These are phyloP conservation scores for Teratosphaeria nubilosa DNA, from an alignment of 2,329 filamentous ascomycete genomes.

Conservation along the genomic window DNA sequence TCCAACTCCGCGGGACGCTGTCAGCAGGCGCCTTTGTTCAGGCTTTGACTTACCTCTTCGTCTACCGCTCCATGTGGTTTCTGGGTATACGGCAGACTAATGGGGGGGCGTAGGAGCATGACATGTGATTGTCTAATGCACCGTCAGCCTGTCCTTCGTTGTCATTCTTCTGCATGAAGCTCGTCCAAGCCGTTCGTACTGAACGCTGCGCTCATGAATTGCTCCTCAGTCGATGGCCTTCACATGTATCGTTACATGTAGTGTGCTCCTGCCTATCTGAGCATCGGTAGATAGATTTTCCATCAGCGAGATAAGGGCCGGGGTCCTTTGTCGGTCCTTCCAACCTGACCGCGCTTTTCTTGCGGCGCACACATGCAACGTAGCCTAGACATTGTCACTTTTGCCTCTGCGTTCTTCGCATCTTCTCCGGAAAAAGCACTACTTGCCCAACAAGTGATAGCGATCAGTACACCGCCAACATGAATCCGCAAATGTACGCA, in stretches of 20 bases:
- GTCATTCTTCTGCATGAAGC: not conserved
- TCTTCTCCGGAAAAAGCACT: not conserved
- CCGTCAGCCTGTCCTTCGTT: not conserved
- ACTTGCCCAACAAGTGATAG: not conserved
- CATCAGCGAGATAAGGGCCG: not conserved
- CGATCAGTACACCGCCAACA: not conserved
- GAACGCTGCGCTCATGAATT: no score
- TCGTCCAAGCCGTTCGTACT: no score
- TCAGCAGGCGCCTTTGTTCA: no score
- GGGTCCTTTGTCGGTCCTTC: not conserved
- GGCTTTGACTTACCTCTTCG: no score
- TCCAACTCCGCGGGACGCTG: not conserved
- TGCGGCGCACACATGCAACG: not conserved
- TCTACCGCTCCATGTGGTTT: no score
- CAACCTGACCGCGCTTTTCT: not conserved
- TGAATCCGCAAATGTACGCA: conserved; percentile 1
- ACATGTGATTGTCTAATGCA: not conserved
- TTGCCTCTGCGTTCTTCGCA: no score
- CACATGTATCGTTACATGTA: no score
- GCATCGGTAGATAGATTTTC: not conserved
- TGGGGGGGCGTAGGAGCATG: not conserved
- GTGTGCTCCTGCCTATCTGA: not conserved
- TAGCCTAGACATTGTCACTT: not conserved
- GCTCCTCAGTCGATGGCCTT: no score
- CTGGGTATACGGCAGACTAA: not conserved